Percentiles rank a stretch among this genome's conserved stretches.
These are phyloP conservation scores for Aspergillus terreus DNA, from an alignment of 2,329 filamentous ascomycete genomes.

Conservation along the genomic window DNA sequence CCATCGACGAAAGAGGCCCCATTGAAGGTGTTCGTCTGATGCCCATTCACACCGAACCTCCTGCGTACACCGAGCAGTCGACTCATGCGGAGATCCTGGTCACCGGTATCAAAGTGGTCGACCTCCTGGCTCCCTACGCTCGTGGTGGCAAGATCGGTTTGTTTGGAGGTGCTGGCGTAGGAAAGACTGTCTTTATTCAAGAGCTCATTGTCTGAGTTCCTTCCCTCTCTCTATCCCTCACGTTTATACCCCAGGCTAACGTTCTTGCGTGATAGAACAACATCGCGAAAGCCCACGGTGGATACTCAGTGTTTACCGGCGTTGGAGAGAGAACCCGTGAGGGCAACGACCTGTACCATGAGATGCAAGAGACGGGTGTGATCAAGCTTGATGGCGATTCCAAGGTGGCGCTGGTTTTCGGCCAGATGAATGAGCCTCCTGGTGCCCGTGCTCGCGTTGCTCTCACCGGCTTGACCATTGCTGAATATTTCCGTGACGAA, in stretches of 20 bases:
- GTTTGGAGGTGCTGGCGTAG: conserved; percentile 99
- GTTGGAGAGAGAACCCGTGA: conserved; percentile 99
- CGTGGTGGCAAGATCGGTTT: conserved; percentile 99
- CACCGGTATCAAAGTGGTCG: conserved; percentile 99
- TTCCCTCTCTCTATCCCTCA: neutral
- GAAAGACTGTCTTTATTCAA: conserved; percentile 99
- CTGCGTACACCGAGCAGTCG: conserved; percentile 90
- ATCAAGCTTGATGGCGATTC: conserved; percentile 99
- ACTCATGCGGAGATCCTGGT: conserved; percentile 94
- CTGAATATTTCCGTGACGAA: conserved; percentile 77
- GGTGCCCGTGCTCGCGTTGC: conserved; percentile 99
- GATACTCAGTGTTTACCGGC: conserved; percentile 99
- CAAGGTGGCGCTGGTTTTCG: conserved; percentile 98
- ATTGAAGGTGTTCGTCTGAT: conserved; percentile 86
- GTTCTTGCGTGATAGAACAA: conserved; percentile 66
- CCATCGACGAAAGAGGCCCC: conserved; percentile 98
- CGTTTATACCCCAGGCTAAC: neutral
- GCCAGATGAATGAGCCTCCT: conserved; percentile 99
- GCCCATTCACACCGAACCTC: conserved; percentile 93
- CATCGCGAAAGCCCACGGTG: conserved; percentile 99
- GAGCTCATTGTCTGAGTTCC: conserved; percentile 75
- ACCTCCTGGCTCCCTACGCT: conserved; percentile 96
- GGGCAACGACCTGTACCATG: conserved; percentile 99
- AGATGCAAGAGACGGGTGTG: conserved; percentile 99
- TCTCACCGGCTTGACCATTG: conserved; percentile 71